Conservation (phyloP, 2,329 filamentous ascomycete genomes). For the Cordyceps fumosorosea region DNA sequence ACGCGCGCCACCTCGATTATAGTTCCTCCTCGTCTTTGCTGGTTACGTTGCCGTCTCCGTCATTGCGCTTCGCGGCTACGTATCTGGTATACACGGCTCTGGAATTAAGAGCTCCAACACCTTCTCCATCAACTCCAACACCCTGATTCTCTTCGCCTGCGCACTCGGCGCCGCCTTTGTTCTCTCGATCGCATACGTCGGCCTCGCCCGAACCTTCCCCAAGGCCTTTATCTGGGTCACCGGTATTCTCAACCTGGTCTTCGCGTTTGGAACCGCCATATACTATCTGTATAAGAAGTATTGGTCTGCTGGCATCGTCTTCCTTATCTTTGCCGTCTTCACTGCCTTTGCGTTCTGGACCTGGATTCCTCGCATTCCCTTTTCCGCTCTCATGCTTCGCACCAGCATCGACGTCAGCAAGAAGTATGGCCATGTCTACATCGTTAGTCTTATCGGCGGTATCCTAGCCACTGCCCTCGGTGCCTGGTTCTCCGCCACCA, state of each 20-base stretch:
- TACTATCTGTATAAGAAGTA: conserved; percentile 75
- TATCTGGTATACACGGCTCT: conserved; percentile 53
- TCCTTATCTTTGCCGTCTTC: conserved; percentile 75
- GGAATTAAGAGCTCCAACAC: conserved; percentile 69
- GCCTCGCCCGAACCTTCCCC: conserved; percentile 67
- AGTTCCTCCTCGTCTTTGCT: conserved; percentile 63
- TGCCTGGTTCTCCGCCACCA: conserved; percentile 79
- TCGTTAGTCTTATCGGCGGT: conserved; percentile 79
- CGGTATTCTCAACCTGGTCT: conserved; percentile 78
- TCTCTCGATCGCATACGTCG: conserved; percentile 72
- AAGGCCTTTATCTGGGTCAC: conserved; percentile 92
- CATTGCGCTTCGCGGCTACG: conserved; percentile 69
- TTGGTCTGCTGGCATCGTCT: conserved; percentile 81
- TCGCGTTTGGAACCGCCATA: conserved; percentile 77
- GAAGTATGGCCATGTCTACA: conserved; percentile 75
- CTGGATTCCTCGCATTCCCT: conserved; percentile 88
- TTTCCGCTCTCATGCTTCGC: conserved; percentile 83
- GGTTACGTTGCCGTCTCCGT: conserved; percentile 74
- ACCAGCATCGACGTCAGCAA: conserved; percentile 81
- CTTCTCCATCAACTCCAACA: conserved; percentile 72
- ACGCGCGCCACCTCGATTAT: neutral
- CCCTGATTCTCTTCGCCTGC: conserved; percentile 77
- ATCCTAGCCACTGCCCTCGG: conserved; percentile 67
- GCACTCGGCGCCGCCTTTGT: conserved; percentile 67
- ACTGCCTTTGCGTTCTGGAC: conserved; percentile 75